Percentiles rank a stretch among this genome's conserved stretches.
Conservation (phyloP, 805 yeast species). For the Myxozyma kluyveri region DNA sequence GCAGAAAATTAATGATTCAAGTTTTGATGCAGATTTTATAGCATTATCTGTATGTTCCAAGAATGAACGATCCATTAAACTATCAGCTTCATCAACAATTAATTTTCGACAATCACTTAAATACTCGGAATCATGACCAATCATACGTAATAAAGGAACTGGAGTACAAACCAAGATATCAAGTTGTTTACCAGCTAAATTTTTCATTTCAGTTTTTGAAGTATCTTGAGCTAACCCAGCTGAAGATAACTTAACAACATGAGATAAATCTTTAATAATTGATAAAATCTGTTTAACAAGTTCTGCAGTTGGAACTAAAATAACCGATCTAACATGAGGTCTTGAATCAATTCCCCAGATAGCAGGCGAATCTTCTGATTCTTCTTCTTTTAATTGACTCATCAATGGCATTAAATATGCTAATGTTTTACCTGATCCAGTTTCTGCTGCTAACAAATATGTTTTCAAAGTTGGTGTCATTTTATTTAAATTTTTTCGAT, state of each 20-base stretch:
- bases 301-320: constrained; percentile 89
- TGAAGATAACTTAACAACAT: constrained; percentile 27
- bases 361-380: constrained; percentile 40
- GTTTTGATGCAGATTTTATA: constrained; percentile 40
- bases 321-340: constrained; percentile 62
- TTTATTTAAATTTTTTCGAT: constrained; percentile 19
- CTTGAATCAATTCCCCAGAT: constrained; percentile 38
- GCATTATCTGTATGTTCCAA: constrained; percentile 51
- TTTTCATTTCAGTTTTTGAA: constrained; percentile 14
- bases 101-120: constrained; percentile 39
- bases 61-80: constrained; percentile 79
- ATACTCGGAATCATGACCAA: constrained; percentile 43
- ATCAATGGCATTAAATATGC: constrained; percentile 78
- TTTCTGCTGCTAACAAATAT: constrained; percentile 88
- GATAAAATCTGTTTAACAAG: constrained; percentile 73
- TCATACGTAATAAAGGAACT: constrained; percentile 32
- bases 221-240: constrained; percentile 34
- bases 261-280: constrained; percentile 36
- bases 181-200: constrained; percentile 45
- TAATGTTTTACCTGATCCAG: constrained; percentile 96
- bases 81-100: constrained; percentile 92
- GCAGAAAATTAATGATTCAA: constrained; percentile 68
- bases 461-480: constrained; percentile 47
- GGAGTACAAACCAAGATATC: constrained; percentile 89
- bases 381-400: constrained; percentile 62